Base-by-base conservation (phyloP, 2,329 filamentous ascomycete species). In the Colletotrichum tropicale region DNA sequence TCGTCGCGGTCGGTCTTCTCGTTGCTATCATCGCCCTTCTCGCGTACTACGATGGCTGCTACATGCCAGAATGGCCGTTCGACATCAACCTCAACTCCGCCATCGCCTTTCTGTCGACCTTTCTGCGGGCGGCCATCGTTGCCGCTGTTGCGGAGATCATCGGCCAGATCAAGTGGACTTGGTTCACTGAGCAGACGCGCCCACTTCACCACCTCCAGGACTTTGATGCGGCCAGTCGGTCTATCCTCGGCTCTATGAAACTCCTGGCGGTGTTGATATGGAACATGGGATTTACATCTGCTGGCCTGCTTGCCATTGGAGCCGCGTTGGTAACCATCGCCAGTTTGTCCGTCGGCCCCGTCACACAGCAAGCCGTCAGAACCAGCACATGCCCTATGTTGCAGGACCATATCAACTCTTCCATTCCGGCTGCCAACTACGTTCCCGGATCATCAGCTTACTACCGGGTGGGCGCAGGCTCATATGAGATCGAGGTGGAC, bases 131-230 rank as follows among this genome's bases (percentile, higher is more conserved):
- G n/a, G 73, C 79, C 8, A 78, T 83, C 66, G 78, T 81, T 0
- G 78, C 80, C 36, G 78, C 78, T 12, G 77, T 82, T 10, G 79
- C 81, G 1, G 81, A 82, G 71, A 78, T 83, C 52, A 81, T 83
- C 64, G 80, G 81, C 34, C 82, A 84, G 71, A 75, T 79, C 64
- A 83, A 84, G 48, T 84, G 82, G 82, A 73, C 70, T 2, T 83
- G 82, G 81, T 83, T 83, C 65, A 75, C 80, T 16, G 75, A 80
- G 43, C 77, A 77, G 6, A 76, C 77, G 3, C 79, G 81, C 18
- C 80, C 81, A 1, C 72, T 84, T 8, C 77, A 77, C 58, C 78
- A 83, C 34, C 76, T 83, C 6, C 79, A 83, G 36, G 78, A 79
- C 61, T 83, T 83, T 26, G 82, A 84, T 58, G 76, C 77, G 5